Evolutionary conservation across 768 basidiomycete genomes (phyloP), one percentile per base, ranked within the genome.

Genomic region (Kwoniella shandongensis): DNA sequence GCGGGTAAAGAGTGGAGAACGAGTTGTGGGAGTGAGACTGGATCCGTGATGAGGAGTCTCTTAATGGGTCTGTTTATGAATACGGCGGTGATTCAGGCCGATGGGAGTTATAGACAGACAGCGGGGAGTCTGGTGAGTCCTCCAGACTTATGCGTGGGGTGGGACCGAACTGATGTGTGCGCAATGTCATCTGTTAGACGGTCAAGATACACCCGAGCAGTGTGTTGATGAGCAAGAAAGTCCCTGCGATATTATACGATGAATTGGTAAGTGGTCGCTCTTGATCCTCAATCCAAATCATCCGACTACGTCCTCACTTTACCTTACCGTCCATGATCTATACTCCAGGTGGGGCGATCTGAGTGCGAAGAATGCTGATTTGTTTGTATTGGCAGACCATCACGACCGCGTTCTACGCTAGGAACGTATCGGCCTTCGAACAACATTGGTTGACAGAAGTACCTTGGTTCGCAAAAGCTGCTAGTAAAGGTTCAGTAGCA

Each of bases 121-220:
- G 72, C 76, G 23, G 77, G 78, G 3, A 66, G 63, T 41, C 61
- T 75, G 72, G 79, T 79, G 63, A 62, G 76, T 62, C 35, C 27
- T 20, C 18, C 30, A 32, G 7, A 32, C 13, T 13, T 29, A 1
- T 17, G 18, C n/a, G n/a, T n/a, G n/a, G n/a, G n/a, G n/a, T n/a
- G n/a, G 46, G 26, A 38, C 20, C 32, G 18, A 42, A 58, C n/a
- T n/a, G n/a, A n/a, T n/a, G n/a, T n/a, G n/a, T n/a, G n/a, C n/a
- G n/a, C n/a, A n/a, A n/a, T n/a, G n/a, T n/a, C n/a, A n/a, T n/a
- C n/a, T n/a, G n/a, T n/a, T n/a, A 74, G 89, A 75, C 82, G 22
- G 81, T 98, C 55, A 94, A 93, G 74, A 88, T 99, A 20, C 91
- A 98, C 70, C 96, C 94, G 0, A 83, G 88, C 27, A 97, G 93